phyloP scores from a whole-genome alignment of 192 early-diverging fungal genomes.

The Gorgonomyces haynaldii region DNA sequence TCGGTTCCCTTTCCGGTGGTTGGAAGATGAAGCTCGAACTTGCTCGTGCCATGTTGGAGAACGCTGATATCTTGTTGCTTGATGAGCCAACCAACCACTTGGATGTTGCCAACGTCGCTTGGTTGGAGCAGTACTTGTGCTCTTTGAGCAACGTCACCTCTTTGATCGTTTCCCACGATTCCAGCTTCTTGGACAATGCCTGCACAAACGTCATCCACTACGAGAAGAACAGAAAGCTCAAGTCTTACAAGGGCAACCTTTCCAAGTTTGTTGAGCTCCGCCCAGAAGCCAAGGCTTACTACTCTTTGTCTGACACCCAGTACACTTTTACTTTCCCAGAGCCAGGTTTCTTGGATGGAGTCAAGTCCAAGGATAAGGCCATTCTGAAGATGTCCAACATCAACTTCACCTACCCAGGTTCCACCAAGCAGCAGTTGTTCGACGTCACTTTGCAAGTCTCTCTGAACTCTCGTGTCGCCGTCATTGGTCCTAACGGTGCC shows the following conservation, averaged over 20 bases:
- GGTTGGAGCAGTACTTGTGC: slow-evolving; percentile 62
- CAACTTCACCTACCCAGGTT: slow-evolving; percentile 67
- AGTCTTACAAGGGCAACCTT: slow-evolving; percentile 67
- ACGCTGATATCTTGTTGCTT: slow-evolving; percentile 72
- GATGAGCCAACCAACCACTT: slow-evolving; percentile 84
- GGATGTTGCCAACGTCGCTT: slow-evolving; percentile 53
- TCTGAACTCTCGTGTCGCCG: slow-evolving; percentile 68
- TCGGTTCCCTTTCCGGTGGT: slow-evolving; percentile 68
- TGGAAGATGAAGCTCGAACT: slow-evolving; percentile 88
- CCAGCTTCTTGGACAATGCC: slow-evolving; percentile 66
- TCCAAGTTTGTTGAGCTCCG: slow-evolving; percentile 66
- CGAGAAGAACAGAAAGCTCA: slow-evolving; percentile 70
- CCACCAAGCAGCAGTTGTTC: slow-evolving; percentile 42
- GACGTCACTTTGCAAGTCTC: slow-evolving; percentile 57
- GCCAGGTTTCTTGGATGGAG: slow-evolving; percentile 62
- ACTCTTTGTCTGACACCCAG: slow-evolving; percentile 49
- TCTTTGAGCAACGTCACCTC: slow-evolving; percentile 62
- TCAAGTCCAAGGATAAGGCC: slow-evolving; percentile 69
- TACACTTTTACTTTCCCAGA: slow-evolving; percentile 65
- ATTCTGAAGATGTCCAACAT: slow-evolving; percentile 64
- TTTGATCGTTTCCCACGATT: slow-evolving; percentile 81
- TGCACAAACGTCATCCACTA: slow-evolving; percentile 79
- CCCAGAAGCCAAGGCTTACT: slow-evolving; percentile 68
- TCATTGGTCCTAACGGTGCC: slow-evolving; percentile 74
- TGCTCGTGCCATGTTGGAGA: slow-evolving; percentile 73